Evolutionary conservation across 1,284 basidiomycete genomes (phyloP), one percentile per base, ranked within the genome.

Genomic region (Ceratorhiza oryzae-sativae): DNA sequence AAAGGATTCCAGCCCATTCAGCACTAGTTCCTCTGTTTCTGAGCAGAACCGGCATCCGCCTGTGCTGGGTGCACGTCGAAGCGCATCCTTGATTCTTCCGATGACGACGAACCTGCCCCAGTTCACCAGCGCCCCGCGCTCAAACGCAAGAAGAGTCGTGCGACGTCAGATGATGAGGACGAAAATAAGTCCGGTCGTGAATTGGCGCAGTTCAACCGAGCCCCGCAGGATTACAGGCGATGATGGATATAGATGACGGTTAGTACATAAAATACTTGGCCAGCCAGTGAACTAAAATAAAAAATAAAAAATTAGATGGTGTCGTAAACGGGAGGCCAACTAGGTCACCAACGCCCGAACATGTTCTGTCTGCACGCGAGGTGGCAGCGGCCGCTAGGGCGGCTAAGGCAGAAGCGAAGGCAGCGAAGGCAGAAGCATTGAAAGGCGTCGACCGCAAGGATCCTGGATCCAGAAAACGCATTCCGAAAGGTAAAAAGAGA

Each of bases 241-340:
- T 92, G 83, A 91, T 92, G 90, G 90, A 92, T 71, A 84, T 91
- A 67, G 88, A 90, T 74, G 90, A 92, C 77, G 86, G 89, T 89
- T 67, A 41, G 83, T 75, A 8, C n/a, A 56, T 18, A 49, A 34
- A 36, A 23, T 53, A 18, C 20, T 53, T 36, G 32, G 18, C 6
- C 20, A 18, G 6, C 6, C 32, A 5, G 15, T 15, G 34, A 56
- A 46, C 59, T 32, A 27, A 42, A n/a, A 2, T 51, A 55, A 53
- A 62, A 27, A 27, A 42, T n/a, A 2, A 46, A 55, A 53, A 62
- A 27, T 65, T 49, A 73, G 32, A 58, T 48, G 41, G 48, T 36
- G 55, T 56, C 85, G 30, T 70, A 10, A 59, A 61, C 13, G 72
- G 53, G 10, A 51, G 55, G 3, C 36, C 53, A 3, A 59, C 42